Evolutionary conservation across 2,329 filamentous ascomycete species (phyloP).

Genomic region (Ascochyta lentis): DNA sequence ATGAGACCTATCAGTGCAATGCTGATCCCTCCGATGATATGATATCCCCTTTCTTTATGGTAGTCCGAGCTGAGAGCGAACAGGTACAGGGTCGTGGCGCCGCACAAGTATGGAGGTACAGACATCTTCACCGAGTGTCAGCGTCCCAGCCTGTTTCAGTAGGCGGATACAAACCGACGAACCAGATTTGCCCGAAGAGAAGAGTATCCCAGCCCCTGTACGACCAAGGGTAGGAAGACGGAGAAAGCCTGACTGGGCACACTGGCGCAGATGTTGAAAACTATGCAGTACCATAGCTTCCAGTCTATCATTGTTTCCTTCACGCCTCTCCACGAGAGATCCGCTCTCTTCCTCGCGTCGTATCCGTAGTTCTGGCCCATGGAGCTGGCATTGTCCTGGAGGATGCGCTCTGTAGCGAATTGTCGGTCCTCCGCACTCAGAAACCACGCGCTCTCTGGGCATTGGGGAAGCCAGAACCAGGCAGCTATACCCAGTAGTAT

Average conservation of each 20-base stretch:
- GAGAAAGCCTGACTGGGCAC: conserved; percentile 45
- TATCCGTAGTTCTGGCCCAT: not conserved
- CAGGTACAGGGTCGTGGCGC: not conserved
- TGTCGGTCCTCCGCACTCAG: conserved; percentile 42
- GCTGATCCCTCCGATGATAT: conserved; percentile 54
- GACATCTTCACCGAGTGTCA: not conserved
- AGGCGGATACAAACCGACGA: not conserved
- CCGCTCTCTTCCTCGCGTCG: conserved; percentile 12
- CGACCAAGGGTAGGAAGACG: conserved; percentile 57
- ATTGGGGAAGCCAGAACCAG: conserved; percentile 37
- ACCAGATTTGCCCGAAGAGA: conserved; percentile 29
- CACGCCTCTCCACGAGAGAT: conserved; percentile 25
- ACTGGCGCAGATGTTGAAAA: conserved; percentile 55
- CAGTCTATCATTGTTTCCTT: conserved; percentile 28
- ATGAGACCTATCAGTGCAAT: conserved; percentile 43
- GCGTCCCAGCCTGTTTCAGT: not conserved
- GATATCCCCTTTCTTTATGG: conserved; percentile 31
- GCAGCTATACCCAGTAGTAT: conserved; percentile 38
- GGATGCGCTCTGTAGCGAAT: conserved; percentile 26
- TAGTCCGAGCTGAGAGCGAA: conserved; percentile 3
- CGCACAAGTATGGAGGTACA: not conserved
- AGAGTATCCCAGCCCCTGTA: conserved; percentile 43
- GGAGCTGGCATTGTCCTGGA: conserved; percentile 19
- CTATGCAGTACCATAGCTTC: conserved; percentile 32
- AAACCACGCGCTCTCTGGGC: conserved; percentile 43